Percentiles rank a stretch among this genome's conserved stretches.
These are phyloP conservation scores for Endotrypanum monterogeii DNA, from an alignment of 208 protist species.

Conservation along the genomic window DNA sequence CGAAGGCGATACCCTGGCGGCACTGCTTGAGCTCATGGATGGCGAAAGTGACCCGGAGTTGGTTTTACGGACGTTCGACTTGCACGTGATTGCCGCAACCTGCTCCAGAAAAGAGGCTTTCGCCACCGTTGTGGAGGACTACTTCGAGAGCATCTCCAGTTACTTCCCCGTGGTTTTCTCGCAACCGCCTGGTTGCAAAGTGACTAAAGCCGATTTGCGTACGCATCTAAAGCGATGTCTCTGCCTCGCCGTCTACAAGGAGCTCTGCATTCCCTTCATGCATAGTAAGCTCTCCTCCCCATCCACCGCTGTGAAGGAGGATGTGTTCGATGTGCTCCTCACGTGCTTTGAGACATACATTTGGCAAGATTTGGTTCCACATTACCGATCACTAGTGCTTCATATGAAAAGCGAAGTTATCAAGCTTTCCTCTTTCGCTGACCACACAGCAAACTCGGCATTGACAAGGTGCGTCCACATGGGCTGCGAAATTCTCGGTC, in stretches of 20 bases:
- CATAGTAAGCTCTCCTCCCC: conserved; percentile 69
- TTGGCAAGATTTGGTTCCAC: conserved; percentile 15
- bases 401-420: conserved; percentile 67
- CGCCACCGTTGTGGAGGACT: conserved; percentile 42
- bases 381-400: conserved; percentile 35
- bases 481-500: conserved; percentile 33
- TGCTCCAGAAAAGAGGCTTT: conserved; percentile 27
- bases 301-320: conserved; percentile 67
- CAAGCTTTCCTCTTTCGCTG: conserved; percentile 45
- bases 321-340: conserved; percentile 43
- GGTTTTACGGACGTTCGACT: conserved; percentile 52
- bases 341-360: conserved; percentile 35
- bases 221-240: conserved; percentile 47
- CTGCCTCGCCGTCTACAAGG: conserved; percentile 39
- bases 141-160: conserved; percentile 79
- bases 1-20: conserved; percentile 26
- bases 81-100: conserved; percentile 36
- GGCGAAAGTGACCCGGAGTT: conserved; percentile 79
- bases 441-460: conserved; percentile 28
- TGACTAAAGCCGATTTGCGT: conserved; percentile 69
- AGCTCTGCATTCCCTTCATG: conserved; percentile 71
- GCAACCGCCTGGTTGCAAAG: conserved; percentile 54
- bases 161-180: conserved; percentile 89
- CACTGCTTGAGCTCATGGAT: conserved; percentile 62
- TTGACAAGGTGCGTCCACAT: conserved; percentile 40